Conservation (phyloP, 1,284 basidiomycete species). For the Meripilus lineatus region DNA sequence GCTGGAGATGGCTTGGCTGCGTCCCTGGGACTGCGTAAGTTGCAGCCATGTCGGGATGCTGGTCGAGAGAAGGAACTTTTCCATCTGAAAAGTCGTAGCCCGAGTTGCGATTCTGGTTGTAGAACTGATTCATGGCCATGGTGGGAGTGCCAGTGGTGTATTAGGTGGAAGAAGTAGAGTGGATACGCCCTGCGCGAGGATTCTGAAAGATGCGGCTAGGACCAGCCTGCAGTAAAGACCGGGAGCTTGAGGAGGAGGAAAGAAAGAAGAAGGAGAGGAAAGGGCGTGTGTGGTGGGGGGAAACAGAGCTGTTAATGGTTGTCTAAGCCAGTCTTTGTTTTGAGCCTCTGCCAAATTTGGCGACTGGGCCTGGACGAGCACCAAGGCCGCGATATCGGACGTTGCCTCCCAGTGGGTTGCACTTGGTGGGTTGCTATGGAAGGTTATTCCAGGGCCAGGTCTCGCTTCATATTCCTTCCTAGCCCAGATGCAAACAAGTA, state of each 20-base stretch:
- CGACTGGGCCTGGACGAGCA: too few species aligned
- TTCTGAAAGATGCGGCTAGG: slow-evolving; percentile 27
- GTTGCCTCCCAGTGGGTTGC: too few species aligned
- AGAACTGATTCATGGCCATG: slow-evolving; percentile 14
- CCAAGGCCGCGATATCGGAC: too few species aligned
- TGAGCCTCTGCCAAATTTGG: too few species aligned
- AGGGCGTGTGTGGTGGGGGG: slow-evolving; percentile 11
- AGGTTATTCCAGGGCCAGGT: neutral
- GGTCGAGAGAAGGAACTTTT: slow-evolving; percentile 41
- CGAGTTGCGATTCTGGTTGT: slow-evolving; percentile 57
- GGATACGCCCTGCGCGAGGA: slow-evolving; percentile 30
- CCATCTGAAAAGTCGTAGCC: slow-evolving; percentile 72
- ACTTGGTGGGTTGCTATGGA: slow-evolving; percentile 14
- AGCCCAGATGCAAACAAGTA: neutral
- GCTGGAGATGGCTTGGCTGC: slow-evolving; percentile 47
- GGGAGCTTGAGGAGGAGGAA: slow-evolving; percentile 21
- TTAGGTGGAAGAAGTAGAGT: slow-evolving; percentile 6
- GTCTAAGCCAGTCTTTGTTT: slow-evolving; percentile 10
- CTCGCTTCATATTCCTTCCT: slow-evolving; percentile 1
- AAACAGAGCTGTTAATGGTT: slow-evolving; percentile 15
- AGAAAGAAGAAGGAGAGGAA: slow-evolving; percentile 17
- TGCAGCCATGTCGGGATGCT: slow-evolving; percentile 46
- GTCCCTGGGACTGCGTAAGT: slow-evolving; percentile 26
- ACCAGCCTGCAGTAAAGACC: slow-evolving; percentile 45
- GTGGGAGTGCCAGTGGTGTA: too few species aligned